Evolutionary conservation across 73 alveolate genomes (phyloP), one percentile per base, ranked within the genome.

Genomic region (Loxodes magnus): DNA sequence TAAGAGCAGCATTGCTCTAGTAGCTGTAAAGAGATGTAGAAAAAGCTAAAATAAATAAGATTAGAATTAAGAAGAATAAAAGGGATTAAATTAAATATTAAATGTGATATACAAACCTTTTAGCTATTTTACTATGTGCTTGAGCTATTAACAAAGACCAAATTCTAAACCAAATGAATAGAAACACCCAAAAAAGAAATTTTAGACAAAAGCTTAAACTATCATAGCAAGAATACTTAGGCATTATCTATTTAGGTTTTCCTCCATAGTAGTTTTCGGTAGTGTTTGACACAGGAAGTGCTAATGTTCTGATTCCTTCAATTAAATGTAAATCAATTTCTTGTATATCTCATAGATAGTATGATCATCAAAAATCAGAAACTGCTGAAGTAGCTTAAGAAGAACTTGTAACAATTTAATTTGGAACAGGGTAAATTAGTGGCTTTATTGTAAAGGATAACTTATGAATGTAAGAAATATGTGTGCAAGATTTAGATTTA

Each of bases 261-360:
- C 77, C 88, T 19, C 51, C 75, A 4, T 52, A 76, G 36, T 22
- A 39, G 15, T 69, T 76, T 46, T 46, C 63, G 26, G 84, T 76
- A 24, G 68, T 76, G 42, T 77, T 77, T 4, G 90, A 76, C 56
- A 76, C 90, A 24, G 90, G 84, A n/a, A 61, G 80, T n/a, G 51
- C 83, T 5, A 72, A 76, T 53, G 69, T 76, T 26, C 70, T 82
- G 90, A 76, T 76, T 23, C 67, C 67, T 9, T 39, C 53, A 12
- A 39, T 9, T 9, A 6, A 23, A 9, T 39, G 53, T 29, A 39
- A 23, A 2, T 39, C 76, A 35, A 16, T 52, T 31, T 66, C 82
- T 0, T 75, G 89, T 72, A 43, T 30, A 56, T 55, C 43, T 51
- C 85, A 79, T 71, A 12, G 49, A 53, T 42, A 51, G 46, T 79